Conservation (phyloP, 768 basidiomycete species). For the Lentinus tigrinus region DNA sequence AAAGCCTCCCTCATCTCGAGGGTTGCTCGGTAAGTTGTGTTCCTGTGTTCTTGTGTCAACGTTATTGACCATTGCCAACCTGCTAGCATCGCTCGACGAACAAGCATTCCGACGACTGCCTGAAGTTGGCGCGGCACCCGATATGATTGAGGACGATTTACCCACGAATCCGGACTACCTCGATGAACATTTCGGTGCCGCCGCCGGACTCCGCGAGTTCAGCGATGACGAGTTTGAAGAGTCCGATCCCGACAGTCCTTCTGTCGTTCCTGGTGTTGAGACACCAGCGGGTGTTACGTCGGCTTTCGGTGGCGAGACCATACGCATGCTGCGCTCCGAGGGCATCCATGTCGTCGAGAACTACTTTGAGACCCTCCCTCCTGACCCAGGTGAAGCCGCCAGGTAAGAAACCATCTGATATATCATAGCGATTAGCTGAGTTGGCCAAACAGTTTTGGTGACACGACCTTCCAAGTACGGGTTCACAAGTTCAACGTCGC, state of each 20-base stretch:
- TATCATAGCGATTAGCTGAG: neutral
- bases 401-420: conserved; percentile 37
- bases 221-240: conserved; percentile 74
- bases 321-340: conserved; percentile 67
- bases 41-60: neutral
- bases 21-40: conserved; percentile 28
- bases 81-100: conserved; percentile 74
- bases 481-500: conserved; percentile 62
- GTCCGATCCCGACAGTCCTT: conserved; percentile 40
- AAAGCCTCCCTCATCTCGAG: conserved; percentile 5
- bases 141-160: conserved; percentile 90
- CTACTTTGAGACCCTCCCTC: conserved; percentile 66
- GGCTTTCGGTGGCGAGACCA: conserved; percentile 78
- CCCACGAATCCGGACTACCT: conserved; percentile 89
- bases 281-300: conserved; percentile 48
- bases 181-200: conserved; percentile 76
- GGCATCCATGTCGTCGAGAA: conserved; percentile 72
- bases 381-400: conserved; percentile 46
- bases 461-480: conserved; percentile 51
- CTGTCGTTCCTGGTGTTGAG: conserved; percentile 10
- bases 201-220: conserved; percentile 72
- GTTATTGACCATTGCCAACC: neutral
- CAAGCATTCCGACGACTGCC: conserved; percentile 75
- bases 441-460: conserved; percentile 35
- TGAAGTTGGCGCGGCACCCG: conserved; percentile 75